Conservation (phyloP, 345 rosid genomes). For the Eucalyptus cladocalyx region DNA sequence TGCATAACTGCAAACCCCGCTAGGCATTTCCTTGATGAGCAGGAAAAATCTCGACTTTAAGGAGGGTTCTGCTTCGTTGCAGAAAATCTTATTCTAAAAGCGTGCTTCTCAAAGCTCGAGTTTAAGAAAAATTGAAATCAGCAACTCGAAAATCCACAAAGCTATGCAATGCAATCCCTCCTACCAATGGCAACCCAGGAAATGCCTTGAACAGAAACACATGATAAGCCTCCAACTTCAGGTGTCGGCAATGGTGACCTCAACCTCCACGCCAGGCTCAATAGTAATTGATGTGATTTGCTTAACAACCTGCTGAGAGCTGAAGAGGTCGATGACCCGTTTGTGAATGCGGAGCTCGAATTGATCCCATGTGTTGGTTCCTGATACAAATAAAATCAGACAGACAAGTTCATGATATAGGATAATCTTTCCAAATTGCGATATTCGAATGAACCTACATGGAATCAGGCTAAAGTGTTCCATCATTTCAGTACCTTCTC, state of each 20-base stretch:
- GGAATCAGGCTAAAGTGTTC: neutral
- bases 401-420: neutral
- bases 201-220: neutral
- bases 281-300: constrained; percentile 4
- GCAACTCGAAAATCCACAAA: neutral
- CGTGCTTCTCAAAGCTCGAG: neutral
- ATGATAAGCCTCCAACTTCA: neutral
- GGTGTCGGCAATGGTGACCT: constrained; percentile 5
- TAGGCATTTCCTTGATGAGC: neutral
- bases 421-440: neutral
- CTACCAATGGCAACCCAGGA: neutral
- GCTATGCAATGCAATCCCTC: neutral
- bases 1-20: neutral
- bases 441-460: neutral
- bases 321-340: constrained; percentile 5
- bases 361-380: neutral
- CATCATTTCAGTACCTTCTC: neutral
- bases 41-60: neutral
- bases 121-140: neutral
- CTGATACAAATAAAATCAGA: neutral
- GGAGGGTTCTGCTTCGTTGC: neutral
- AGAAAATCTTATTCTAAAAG: neutral
- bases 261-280: constrained; percentile 5
- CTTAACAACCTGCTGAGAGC: neutral
- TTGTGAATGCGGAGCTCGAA: constrained; percentile 10